phyloP scores from a whole-genome alignment of 495 filamentous ascomycete genomes.

The Glutinoglossum americanum region DNA sequence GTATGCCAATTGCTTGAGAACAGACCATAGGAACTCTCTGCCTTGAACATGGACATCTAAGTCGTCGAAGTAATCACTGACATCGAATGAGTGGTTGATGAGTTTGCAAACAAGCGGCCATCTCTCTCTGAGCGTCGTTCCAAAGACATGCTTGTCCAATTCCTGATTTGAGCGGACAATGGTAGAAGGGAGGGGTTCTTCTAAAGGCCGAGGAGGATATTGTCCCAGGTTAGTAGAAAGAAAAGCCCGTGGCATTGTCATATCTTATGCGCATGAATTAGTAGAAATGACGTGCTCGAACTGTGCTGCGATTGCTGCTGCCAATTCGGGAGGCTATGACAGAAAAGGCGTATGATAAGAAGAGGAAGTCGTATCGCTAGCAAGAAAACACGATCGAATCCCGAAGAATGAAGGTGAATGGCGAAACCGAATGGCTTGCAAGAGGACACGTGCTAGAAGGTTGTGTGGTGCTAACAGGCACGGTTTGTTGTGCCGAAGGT shows the following conservation, averaged over 20 bases:
- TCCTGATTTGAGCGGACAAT: slow-evolving; percentile 1
- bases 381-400: too few relatives aligned
- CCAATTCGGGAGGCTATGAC: neutral
- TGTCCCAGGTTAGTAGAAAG: slow-evolving; percentile 4
- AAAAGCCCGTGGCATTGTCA: neutral
- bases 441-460: too few relatives aligned
- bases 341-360: too few relatives aligned
- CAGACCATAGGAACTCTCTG: neutral
- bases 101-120: neutral
- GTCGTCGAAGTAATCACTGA: slow-evolving; percentile 5
- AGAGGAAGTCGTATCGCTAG: too few relatives aligned
- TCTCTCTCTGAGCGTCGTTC: neutral
- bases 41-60: slow-evolving; percentile 3
- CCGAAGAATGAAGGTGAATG: too few relatives aligned
- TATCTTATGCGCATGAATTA: neutral
- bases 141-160: neutral
- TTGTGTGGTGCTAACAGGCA: too few relatives aligned
- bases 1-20: neutral
- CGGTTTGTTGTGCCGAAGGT: too few relatives aligned
- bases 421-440: too few relatives aligned
- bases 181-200: neutral
- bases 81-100: neutral
- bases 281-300: neutral
- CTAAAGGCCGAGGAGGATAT: neutral
- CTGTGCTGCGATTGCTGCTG: neutral